phyloP scores from a whole-genome alignment of 257 asterid genomes.

The Scutellaria barbata region DNA sequence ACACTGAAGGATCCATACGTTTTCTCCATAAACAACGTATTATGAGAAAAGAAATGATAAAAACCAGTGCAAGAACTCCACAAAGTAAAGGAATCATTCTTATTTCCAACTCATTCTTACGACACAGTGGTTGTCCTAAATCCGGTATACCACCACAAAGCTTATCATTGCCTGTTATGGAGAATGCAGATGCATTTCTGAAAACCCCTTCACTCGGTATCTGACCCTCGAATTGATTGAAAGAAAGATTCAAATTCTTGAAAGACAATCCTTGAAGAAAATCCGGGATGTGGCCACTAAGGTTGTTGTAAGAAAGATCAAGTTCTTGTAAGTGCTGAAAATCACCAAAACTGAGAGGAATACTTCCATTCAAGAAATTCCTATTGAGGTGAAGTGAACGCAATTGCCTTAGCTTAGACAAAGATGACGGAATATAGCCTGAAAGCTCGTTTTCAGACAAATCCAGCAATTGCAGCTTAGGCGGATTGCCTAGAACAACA shows the following conservation, averaged over 20 bases:
- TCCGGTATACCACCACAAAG: slow-evolving; percentile 38
- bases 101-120: slow-evolving; percentile 9
- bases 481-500: slow-evolving; percentile 23
- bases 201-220: slow-evolving; percentile 33
- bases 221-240: slow-evolving; percentile 33
- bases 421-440: slow-evolving; percentile 29
- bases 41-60: slow-evolving; percentile 24
- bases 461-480: slow-evolving; percentile 33
- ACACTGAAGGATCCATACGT: not conserved
- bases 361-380: slow-evolving; percentile 29
- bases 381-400: slow-evolving; percentile 19
- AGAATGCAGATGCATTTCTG: slow-evolving; percentile 29
- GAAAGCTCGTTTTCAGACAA: slow-evolving; percentile 32
- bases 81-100: slow-evolving; percentile 35
- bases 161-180: slow-evolving; percentile 28
- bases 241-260: slow-evolving; percentile 32
- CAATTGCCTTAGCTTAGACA: slow-evolving; percentile 16
- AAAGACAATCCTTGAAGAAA: slow-evolving; percentile 18
- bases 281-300: slow-evolving; percentile 27
- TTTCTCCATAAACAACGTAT: slow-evolving; percentile 23
- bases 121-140: slow-evolving; percentile 20
- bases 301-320: slow-evolving; percentile 33
- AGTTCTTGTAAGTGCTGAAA: slow-evolving; percentile 26
- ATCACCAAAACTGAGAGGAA: slow-evolving; percentile 29
- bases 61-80: slow-evolving; percentile 35